Percentiles rank a stretch among this genome's conserved stretches.
Conservation (phyloP, 352 stramenopile genomes). For the Phytophthora melonis region DNA sequence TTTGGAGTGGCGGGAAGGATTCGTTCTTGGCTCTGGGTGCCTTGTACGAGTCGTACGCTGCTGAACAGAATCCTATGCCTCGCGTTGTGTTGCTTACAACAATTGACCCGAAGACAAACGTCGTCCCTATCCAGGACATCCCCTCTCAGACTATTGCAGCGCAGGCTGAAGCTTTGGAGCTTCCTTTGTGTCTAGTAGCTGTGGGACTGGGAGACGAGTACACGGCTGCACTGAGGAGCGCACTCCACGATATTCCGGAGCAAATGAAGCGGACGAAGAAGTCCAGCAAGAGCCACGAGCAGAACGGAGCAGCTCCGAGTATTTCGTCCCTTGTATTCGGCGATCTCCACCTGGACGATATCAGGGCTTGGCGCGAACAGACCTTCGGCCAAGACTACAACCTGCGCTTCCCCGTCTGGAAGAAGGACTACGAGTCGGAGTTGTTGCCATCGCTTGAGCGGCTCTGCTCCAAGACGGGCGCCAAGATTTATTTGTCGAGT, state of each 20-base stretch:
- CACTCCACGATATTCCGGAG: constrained; percentile 41
- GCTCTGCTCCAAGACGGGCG: constrained; percentile 55
- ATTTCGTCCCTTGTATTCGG: constrained; percentile 82
- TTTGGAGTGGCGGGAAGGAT: constrained; percentile 92
- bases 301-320: neutral
- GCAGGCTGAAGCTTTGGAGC: constrained; percentile 76
- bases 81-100: constrained; percentile 88
- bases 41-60: constrained; percentile 47
- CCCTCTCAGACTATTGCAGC: constrained; percentile 69
- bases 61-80: constrained; percentile 44
- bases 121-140: constrained; percentile 90
- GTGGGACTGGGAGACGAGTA: constrained; percentile 55
- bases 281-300: constrained; percentile 20
- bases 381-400: constrained; percentile 59
- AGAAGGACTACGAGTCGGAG: constrained; percentile 63
- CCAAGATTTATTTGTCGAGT: constrained; percentile 66
- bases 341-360: constrained; percentile 90
- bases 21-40: constrained; percentile 82
- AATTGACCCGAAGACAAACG: constrained; percentile 77
- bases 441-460: constrained; percentile 71
- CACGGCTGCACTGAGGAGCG: constrained; percentile 36
- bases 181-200: constrained; percentile 82
- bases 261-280: constrained; percentile 24
- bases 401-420: constrained; percentile 85
- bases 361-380: constrained; percentile 82